These are phyloP conservation scores for Botrytis fragariae DNA, from an alignment of 2,329 filamentous ascomycete species.

Conservation along the genomic window DNA sequence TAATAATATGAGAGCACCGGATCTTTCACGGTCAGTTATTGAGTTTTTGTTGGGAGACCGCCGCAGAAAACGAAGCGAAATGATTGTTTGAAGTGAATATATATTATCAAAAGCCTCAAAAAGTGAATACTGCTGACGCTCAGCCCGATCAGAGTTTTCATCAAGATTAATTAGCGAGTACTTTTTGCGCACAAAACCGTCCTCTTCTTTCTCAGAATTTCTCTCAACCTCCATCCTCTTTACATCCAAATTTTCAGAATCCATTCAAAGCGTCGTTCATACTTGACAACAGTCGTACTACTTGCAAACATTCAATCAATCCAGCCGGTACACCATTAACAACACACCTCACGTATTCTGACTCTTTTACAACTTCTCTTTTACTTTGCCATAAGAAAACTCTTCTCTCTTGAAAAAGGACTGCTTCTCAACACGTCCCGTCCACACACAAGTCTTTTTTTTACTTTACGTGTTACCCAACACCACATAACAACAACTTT, in stretches of 20 bases:
- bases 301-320: neutral
- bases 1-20: neutral
- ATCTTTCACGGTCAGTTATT: neutral
- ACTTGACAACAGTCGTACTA: neutral
- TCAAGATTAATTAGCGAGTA: neutral
- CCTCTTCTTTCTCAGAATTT: neutral
- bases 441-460: neutral
- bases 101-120: constrained; percentile 1
- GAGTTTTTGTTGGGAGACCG: neutral
- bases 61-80: neutral
- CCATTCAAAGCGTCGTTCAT: neutral
- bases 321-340: neutral
- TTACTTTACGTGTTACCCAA: too few relatives aligned
- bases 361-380: neutral
- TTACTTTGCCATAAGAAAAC: neutral
- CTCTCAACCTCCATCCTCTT: neutral
- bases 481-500: neutral
- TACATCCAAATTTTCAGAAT: neutral
- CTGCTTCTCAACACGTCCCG: neutral
- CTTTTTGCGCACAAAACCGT: neutral
- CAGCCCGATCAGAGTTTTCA: neutral
- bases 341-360: neutral
- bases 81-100: neutral
- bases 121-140: neutral
- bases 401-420: neutral